Conservation (phyloP, 148 eudicot genomes). For the Amaranthus hypochondriacus region DNA sequence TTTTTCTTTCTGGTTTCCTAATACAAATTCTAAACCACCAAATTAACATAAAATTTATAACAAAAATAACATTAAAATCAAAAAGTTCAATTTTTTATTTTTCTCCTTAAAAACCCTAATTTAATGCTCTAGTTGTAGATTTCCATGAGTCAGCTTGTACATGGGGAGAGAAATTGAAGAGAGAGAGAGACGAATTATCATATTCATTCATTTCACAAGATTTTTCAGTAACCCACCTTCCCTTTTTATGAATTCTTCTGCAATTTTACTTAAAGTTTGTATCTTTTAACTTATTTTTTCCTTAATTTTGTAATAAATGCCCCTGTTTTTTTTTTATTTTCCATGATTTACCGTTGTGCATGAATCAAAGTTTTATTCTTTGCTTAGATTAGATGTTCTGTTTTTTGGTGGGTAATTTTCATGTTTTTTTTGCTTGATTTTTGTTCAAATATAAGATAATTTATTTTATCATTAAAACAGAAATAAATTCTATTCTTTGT, state of each 20-base stretch:
- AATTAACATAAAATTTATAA: too few species aligned
- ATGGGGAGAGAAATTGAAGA: background rate
- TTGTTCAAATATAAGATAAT: background rate
- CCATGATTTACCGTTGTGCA: background rate
- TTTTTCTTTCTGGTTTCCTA: too few species aligned
- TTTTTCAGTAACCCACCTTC: background rate
- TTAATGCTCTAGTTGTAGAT: constrained; percentile 19
- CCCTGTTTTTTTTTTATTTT: background rate
- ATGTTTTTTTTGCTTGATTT: background rate
- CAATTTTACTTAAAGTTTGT: background rate
- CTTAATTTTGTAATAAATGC: background rate
- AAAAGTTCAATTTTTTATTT: background rate
- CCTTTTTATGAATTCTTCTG: background rate
- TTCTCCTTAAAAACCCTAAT: constrained; percentile 19
- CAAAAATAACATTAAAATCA: too few species aligned
- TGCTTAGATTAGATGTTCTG: background rate
- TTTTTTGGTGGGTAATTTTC: background rate
- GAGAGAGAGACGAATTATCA: too few species aligned
- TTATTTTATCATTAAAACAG: too few species aligned
- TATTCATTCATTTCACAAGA: background rate
- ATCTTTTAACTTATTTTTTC: background rate
- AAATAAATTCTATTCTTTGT: too few species aligned
- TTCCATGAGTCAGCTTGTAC: constrained; percentile 5
- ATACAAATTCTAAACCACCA: too few species aligned
- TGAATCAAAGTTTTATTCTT: background rate